Evolutionary conservation across 495 filamentous ascomycete species (phyloP).

Genomic region (Darksidea phi): DNA sequence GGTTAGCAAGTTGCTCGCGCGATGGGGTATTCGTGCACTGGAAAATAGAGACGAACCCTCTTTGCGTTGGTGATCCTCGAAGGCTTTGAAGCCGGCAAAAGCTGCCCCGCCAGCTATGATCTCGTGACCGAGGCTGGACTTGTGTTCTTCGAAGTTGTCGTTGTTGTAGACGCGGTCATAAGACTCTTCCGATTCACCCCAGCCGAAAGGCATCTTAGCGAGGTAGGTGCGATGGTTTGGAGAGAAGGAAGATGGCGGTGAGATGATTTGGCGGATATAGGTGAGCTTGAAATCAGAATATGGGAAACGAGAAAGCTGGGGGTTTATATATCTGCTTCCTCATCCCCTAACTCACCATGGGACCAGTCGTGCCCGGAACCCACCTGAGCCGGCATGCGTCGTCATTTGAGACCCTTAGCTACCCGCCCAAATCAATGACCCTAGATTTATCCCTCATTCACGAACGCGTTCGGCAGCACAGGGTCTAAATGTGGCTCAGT

Average conservation of each 20-base stretch:
- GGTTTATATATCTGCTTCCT: neutral
- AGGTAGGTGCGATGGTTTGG: neutral
- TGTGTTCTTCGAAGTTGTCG: slow-evolving; percentile 43
- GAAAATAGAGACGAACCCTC: slow-evolving; percentile 59
- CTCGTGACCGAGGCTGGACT: slow-evolving; percentile 70
- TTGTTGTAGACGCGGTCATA: slow-evolving; percentile 62
- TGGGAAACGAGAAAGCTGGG: neutral
- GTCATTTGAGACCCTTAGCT: too few relatives aligned
- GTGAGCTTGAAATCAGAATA: neutral
- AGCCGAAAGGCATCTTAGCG: slow-evolving; percentile 43
- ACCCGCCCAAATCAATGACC: too few relatives aligned
- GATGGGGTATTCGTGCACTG: neutral
- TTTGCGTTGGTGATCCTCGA: slow-evolving; percentile 71
- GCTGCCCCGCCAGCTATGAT: slow-evolving; percentile 71
- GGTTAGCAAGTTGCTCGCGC: neutral
- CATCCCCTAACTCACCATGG: too few relatives aligned
- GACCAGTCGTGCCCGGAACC: too few relatives aligned
- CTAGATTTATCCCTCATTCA: too few relatives aligned
- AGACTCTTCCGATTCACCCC: slow-evolving; percentile 46
- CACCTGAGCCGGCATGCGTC: too few relatives aligned
- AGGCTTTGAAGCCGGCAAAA: slow-evolving; percentile 78
- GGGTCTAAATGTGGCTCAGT: too few relatives aligned
- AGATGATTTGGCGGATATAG: slow-evolving; percentile 2
- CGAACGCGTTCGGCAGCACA: too few relatives aligned
- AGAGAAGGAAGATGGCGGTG: neutral